A percentile compares a stretch with the other conserved stretches of the same genome.
These are phyloP conservation scores for Bryum argenteum DNA, from an alignment of 225 moss, liverwort and hornwort species.

Conservation along the genomic window DNA sequence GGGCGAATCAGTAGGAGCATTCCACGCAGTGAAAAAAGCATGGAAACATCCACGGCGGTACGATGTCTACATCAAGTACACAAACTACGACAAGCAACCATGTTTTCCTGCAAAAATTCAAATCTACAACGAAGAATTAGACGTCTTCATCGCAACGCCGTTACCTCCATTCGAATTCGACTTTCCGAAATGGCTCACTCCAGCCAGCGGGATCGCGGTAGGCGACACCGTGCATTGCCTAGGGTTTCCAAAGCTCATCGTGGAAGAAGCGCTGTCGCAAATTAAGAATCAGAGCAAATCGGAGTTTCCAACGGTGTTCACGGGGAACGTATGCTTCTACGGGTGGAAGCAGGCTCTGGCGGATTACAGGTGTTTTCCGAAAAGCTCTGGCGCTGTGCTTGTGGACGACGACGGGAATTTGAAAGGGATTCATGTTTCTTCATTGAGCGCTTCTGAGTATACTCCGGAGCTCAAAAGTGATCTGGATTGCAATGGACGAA, in stretches of 20 bases:
- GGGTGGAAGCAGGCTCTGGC: constrained; percentile 61
- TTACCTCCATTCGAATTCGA: constrained; percentile 37
- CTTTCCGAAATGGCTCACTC: constrained; percentile 38
- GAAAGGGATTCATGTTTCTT: constrained; percentile 54
- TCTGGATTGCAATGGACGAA: neutral
- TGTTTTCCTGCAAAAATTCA: constrained; percentile 48
- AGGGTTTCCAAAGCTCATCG: constrained; percentile 40
- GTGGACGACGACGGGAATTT: constrained; percentile 45
- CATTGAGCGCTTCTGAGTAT: constrained; percentile 9
- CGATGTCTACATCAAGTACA: constrained; percentile 51
- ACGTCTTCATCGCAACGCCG: constrained; percentile 43
- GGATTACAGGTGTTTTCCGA: constrained; percentile 39
- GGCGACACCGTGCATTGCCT: constrained; percentile 53
- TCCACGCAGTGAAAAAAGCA: constrained; percentile 33
- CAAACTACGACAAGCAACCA: constrained; percentile 48
- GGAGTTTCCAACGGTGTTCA: constrained; percentile 49
- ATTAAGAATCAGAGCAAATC: constrained; percentile 4
- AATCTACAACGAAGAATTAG: constrained; percentile 33
- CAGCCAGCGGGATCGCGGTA: constrained; percentile 42
- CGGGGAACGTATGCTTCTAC: constrained; percentile 43
- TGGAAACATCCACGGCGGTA: constrained; percentile 48
- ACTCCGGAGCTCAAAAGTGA: neutral
- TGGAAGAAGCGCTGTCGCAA: constrained; percentile 12
- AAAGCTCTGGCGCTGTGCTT: constrained; percentile 38
- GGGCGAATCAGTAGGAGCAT: constrained; percentile 54